These are phyloP conservation scores for Paradendryphiella salina DNA, from an alignment of 2,329 filamentous ascomycete species.

Conservation along the genomic window DNA sequence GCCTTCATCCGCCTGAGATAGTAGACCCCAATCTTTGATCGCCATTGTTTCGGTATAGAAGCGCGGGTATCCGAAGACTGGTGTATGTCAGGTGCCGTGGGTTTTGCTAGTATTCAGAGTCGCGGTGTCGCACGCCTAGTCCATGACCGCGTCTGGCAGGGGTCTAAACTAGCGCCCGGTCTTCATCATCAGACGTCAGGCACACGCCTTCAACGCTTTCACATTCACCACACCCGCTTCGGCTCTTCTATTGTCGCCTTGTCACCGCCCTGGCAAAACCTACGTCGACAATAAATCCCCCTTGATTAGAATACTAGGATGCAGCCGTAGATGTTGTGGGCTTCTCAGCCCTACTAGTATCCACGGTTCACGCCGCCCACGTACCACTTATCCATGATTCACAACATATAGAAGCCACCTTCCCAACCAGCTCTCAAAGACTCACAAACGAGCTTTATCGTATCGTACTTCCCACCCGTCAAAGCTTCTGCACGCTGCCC, in stretches of 20 bases:
- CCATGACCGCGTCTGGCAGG: conserved; percentile 3
- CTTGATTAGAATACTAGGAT: conserved; percentile 4
- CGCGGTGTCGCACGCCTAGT: conserved; percentile 10
- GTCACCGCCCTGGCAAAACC: neutral
- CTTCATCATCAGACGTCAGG: conserved; percentile 18
- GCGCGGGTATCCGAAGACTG: neutral
- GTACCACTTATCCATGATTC: conserved; percentile 11
- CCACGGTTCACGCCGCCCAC: conserved; percentile 2
- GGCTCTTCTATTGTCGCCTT: neutral
- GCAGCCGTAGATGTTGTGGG: conserved; percentile 9
- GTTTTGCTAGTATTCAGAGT: neutral
- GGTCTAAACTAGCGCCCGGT: conserved; percentile 6
- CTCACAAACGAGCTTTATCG: neutral
- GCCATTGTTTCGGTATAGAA: conserved; percentile 49
- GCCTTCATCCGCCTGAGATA: conserved; percentile 73
- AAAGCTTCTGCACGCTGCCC: neutral
- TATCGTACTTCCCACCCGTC: neutral
- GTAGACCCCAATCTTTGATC: conserved; percentile 60
- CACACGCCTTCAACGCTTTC: neutral
- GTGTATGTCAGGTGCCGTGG: neutral
- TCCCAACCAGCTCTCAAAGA: conserved; percentile 2
- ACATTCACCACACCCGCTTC: conserved; percentile 6
- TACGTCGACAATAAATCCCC: neutral
- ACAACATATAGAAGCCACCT: conserved; percentile 1
- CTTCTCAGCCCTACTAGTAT: conserved; percentile 10